A percentile compares a stretch with the other conserved stretches of the same genome.
These are phyloP conservation scores for Oehlia diaphana DNA, from an alignment of 192 early-diverging fungal genomes.

Conservation along the genomic window DNA sequence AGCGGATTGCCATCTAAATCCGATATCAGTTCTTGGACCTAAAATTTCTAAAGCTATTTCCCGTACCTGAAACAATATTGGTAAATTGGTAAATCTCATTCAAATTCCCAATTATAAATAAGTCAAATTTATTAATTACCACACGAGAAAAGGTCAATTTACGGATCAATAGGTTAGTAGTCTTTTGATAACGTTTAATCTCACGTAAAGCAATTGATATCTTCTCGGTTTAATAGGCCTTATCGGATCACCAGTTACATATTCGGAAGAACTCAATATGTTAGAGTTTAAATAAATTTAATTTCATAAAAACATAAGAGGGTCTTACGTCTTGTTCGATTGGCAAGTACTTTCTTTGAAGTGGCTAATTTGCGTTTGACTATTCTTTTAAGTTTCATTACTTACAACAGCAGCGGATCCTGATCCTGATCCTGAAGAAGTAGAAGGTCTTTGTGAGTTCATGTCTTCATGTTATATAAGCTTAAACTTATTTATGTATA, in stretches of 20 bases:
- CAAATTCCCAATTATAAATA: not conserved
- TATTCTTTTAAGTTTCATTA: too few species aligned
- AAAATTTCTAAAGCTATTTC: conserved; percentile 63
- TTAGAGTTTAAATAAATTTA: too few species aligned
- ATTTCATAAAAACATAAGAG: too few species aligned
- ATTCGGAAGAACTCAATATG: too few species aligned
- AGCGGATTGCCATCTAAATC: conserved; percentile 68
- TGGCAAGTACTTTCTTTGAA: too few species aligned
- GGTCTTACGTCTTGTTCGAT: too few species aligned
- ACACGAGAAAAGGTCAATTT: conserved; percentile 87
- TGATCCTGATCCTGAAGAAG: too few species aligned
- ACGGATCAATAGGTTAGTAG: conserved; percentile 74
- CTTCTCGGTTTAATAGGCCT: conserved; percentile 28
- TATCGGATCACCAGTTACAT: not conserved
- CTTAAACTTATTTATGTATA: too few species aligned
- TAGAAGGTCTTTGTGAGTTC: too few species aligned
- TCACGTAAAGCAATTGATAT: conserved; percentile 78
- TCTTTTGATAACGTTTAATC: conserved; percentile 85
- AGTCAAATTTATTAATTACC: conserved; percentile 41
- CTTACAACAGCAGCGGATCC: too few species aligned
- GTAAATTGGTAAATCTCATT: not conserved
- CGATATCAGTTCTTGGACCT: conserved; percentile 38
- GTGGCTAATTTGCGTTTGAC: too few species aligned
- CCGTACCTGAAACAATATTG: conserved; percentile 42
- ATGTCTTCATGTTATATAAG: too few species aligned